Evolutionary conservation across 257 asterid species (phyloP).

Genomic region (Henckelia pumila): DNA sequence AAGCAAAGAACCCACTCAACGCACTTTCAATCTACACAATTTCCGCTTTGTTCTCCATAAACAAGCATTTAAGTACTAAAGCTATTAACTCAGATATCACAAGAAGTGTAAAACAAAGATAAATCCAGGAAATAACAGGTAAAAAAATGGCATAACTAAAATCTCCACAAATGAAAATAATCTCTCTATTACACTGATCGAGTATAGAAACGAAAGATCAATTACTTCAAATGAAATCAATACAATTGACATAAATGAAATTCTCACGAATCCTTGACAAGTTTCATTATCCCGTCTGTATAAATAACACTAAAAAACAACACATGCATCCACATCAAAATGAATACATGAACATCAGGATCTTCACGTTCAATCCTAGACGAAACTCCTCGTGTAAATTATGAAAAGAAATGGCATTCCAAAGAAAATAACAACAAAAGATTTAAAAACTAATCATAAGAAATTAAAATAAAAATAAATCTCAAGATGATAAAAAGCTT

Average conservation of each 20-base stretch:
- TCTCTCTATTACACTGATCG: neutral
- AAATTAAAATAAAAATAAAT: neutral
- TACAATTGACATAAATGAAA: neutral
- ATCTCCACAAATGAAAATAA: slow-evolving; percentile 11
- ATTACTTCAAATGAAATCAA: neutral
- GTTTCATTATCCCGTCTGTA: neutral
- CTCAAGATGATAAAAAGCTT: slow-evolving; percentile 4
- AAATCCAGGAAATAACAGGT: neutral
- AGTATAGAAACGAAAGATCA: neutral
- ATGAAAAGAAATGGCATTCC: neutral
- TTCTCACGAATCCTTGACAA: too few species aligned
- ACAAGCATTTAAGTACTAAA: slow-evolving; percentile 9
- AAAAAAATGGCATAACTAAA: slow-evolving; percentile 3
- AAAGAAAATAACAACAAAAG: neutral
- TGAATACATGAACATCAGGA: neutral
- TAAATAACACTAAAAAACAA: neutral
- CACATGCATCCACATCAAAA: neutral
- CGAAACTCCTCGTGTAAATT: neutral
- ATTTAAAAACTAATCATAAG: neutral
- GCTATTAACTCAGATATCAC: neutral
- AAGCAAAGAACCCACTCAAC: slow-evolving; percentile 12
- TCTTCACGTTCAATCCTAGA: neutral
- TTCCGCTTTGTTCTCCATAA: slow-evolving; percentile 2
- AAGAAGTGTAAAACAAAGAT: slow-evolving; percentile 3
- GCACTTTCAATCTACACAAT: neutral